Evolutionary conservation across 306 rosid genomes (phyloP), one percentile per base, ranked within the genome.

Genomic region (Cajanus cajan): DNA sequence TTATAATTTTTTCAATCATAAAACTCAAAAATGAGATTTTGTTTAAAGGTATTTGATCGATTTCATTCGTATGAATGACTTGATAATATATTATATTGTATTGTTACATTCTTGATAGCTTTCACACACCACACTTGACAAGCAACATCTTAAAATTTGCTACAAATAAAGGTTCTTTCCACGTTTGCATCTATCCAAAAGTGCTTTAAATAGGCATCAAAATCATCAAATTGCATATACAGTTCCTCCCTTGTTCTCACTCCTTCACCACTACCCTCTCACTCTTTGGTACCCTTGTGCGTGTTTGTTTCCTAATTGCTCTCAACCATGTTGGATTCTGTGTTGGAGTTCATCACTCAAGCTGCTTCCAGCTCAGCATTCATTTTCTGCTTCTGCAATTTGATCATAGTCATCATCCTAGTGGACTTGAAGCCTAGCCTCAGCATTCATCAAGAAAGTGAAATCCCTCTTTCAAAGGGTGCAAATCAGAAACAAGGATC

Each of bases 381-480:
- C 68, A 82, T 85, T 19, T 92, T 92, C 86, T 90, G 94, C 41
- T 87, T 90, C 76, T 90, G 89, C 84, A 90, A 90, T 81, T 81
- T 92, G 89, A 90, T 92, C 83, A 89, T 92, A 15, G 86, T 85
- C 21, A 76, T 89, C 6, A 88, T 92, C 83, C 66, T 92, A 12
- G n/a, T 87, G 40, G 93, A 85, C 76, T 80, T 84, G 19, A 92
- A 88, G 80, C 89, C 90, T 6, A 80, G 76, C 59, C 31, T 82
- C 21, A 79, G 68, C 69, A 15, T 66, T 55, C 80, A 82, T 52
- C 87, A 70, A 78, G 84, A 63, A 65, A 81, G 87, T 47, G 80
- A 77, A 76, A 78, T 82, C 28, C 78, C 86, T 51, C 55, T 22
- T 41, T 68, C 87, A 2, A 36, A 16, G 57, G 34, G n/a, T 59